Percentiles rank a stretch among this genome's conserved stretches.
Conservation (phyloP, 305 asterid genomes). For the Fraxinus platypoda region DNA sequence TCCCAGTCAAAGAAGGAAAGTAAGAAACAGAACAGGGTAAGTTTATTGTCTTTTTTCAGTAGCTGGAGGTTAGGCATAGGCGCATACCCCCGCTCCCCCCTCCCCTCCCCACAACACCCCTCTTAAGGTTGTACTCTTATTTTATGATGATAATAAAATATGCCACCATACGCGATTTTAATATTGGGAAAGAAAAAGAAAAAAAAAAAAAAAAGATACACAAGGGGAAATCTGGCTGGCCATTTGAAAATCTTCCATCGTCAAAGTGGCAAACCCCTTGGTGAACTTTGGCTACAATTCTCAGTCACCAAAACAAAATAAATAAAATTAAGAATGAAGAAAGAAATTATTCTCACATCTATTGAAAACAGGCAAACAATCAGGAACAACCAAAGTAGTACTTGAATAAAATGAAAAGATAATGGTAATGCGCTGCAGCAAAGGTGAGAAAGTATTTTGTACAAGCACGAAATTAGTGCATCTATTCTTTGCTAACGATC, state of each 20-base stretch:
- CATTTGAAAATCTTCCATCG: neutral
- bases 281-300: neutral
- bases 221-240: neutral
- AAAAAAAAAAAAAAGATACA: no score
- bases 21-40: neutral
- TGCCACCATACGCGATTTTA: neutral
- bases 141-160: neutral
- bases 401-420: neutral
- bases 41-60: neutral
- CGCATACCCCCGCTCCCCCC: no score
- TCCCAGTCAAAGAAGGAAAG: neutral
- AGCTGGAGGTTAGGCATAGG: neutral
- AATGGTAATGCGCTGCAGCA: neutral
- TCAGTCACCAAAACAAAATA: neutral
- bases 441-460: neutral
- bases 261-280: neutral
- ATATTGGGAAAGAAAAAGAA: neutral
- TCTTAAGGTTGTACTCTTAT: neutral
- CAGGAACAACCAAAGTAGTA: neutral
- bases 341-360: neutral
- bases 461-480: conserved; percentile 4
- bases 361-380: neutral
- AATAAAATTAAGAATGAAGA: neutral
- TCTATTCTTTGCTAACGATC: neutral
- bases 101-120: no score